phyloP scores from a whole-genome alignment of 768 basidiomycete species.

The Lactarius deliciosus region DNA sequence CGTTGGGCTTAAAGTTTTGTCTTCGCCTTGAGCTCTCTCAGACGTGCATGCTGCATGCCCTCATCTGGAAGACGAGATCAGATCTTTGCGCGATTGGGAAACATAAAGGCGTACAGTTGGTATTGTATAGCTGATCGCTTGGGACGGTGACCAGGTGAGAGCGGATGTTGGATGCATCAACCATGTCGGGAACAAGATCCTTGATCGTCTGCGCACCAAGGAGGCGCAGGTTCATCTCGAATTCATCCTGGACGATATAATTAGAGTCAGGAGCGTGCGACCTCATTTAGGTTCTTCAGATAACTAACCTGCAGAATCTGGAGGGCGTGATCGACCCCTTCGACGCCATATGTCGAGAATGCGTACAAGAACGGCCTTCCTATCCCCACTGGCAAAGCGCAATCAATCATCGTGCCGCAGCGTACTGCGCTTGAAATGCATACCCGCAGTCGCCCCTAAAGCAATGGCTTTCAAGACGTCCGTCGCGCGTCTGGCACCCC shows the following conservation, averaged over 20 bases:
- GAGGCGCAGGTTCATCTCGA: constrained; percentile 96
- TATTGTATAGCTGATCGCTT: constrained; percentile 68
- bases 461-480: constrained; percentile 89
- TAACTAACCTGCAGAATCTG: constrained; percentile 67
- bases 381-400: constrained; percentile 56
- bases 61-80: constrained; percentile 38
- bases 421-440: constrained; percentile 22
- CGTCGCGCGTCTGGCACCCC: constrained; percentile 90
- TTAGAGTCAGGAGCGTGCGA: constrained; percentile 8
- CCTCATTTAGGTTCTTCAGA: not conserved
- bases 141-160: constrained; percentile 69
- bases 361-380: constrained; percentile 89
- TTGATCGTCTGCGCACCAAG: constrained; percentile 79
- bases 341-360: constrained; percentile 83
- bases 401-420: not conserved
- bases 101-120: constrained; percentile 66
- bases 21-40: constrained; percentile 34
- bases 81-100: not conserved
- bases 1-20: constrained; percentile 15
- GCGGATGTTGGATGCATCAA: constrained; percentile 72
- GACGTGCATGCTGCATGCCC: constrained; percentile 43
- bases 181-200: constrained; percentile 86
- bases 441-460: constrained; percentile 84
- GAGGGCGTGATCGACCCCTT: constrained; percentile 82
- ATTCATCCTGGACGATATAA: constrained; percentile 69